Conservation (phyloP, 768 basidiomycete genomes). For the Kwoniella newhampshirensis region DNA sequence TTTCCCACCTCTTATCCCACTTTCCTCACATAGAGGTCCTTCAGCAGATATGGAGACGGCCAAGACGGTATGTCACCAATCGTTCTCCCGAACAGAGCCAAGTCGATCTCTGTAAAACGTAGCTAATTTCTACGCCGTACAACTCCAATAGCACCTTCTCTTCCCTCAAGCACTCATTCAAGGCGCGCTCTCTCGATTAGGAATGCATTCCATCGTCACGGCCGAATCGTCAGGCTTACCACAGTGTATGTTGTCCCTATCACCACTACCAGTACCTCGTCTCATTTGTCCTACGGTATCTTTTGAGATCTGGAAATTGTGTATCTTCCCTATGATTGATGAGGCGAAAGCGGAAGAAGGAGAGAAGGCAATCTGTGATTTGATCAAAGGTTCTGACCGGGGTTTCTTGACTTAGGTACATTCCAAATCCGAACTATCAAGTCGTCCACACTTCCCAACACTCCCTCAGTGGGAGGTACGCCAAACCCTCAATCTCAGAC, state of each 20-base stretch:
- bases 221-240: conserved; percentile 79
- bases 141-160: conserved; percentile 68
- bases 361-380: no score
- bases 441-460: conserved; percentile 14
- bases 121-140: neutral
- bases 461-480: conserved; percentile 14
- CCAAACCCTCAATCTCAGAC: conserved; percentile 12
- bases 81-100: no score
- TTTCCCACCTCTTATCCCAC: conserved; percentile 77
- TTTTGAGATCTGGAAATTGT: no score
- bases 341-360: no score
- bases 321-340: no score
- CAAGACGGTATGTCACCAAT: conserved; percentile 65
- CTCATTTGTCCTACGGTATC: no score
- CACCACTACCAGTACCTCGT: no score
- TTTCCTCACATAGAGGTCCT: conserved; percentile 78
- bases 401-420: conserved; percentile 44
- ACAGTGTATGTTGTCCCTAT: conserved; percentile 64
- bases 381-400: no score
- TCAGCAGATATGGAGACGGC: conserved; percentile 70
- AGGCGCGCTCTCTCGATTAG: conserved; percentile 75
- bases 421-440: conserved; percentile 49
- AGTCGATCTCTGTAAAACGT: neutral
- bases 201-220: conserved; percentile 69
- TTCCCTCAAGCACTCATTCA: conserved; percentile 81